These are phyloP conservation scores for Suhomyces sp. DNA, from an alignment of 805 yeast species.

Conservation along the genomic window DNA sequence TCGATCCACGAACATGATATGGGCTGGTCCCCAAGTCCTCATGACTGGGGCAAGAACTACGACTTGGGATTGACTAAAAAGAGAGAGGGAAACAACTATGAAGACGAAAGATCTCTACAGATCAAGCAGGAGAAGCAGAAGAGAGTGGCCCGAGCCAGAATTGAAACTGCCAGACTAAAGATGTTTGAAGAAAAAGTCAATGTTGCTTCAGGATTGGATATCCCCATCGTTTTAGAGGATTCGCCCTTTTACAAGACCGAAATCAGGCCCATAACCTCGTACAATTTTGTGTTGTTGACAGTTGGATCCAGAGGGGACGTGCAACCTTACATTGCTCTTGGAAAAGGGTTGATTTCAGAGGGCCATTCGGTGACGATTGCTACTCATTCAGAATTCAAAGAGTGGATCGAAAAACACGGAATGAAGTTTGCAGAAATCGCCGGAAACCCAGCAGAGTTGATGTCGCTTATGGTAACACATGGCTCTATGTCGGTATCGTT, in stretches of 20 bases:
- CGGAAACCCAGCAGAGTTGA: conserved; percentile 88
- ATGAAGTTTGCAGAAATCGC: conserved; percentile 73
- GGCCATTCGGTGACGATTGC: conserved; percentile 86
- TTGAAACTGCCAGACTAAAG: conserved; percentile 57
- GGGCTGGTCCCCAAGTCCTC: conserved; percentile 17
- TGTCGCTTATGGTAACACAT: conserved; percentile 89
- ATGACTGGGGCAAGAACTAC: conserved; percentile 22
- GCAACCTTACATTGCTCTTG: conserved; percentile 92
- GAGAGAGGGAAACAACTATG: conserved; percentile 7
- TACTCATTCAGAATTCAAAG: conserved; percentile 77
- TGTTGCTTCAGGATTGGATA: conserved; percentile 56
- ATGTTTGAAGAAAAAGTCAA: conserved; percentile 66
- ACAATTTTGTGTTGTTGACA: conserved; percentile 68
- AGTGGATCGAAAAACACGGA: conserved; percentile 68
- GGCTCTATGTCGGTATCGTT: conserved; percentile 83
- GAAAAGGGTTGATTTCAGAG: conserved; percentile 69
- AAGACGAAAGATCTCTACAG: not conserved
- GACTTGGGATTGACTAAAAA: conserved; percentile 14
- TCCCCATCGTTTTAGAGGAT: conserved; percentile 68
- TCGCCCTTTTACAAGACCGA: conserved; percentile 52
- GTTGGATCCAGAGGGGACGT: conserved; percentile 97
- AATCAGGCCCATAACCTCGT: conserved; percentile 51
- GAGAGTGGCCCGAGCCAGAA: conserved; percentile 21
- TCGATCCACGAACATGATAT: conserved; percentile 23
- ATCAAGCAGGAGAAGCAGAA: conserved; percentile 3